These are phyloP conservation scores for Glonium stellatum DNA, from an alignment of 495 filamentous ascomycete species.

Conservation along the genomic window DNA sequence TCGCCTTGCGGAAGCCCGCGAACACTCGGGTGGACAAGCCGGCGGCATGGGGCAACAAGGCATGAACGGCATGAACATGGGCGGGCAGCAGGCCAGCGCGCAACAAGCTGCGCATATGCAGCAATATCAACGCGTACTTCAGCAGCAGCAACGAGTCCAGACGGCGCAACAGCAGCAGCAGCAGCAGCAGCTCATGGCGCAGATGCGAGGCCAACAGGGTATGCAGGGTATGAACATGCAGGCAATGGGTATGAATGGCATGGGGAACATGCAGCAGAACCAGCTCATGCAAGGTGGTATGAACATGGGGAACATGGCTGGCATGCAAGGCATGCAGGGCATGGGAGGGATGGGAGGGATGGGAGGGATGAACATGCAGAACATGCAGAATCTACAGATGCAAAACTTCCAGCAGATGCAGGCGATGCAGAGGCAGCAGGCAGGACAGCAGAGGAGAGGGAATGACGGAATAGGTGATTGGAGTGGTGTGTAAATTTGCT, in stretches of 20 bases:
- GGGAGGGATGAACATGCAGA: not conserved
- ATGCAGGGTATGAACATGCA: conserved; percentile 13
- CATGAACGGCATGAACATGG: conserved; percentile 34
- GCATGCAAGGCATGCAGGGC: not conserved
- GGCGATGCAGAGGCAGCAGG: conserved; percentile 1
- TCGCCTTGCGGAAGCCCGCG: not conserved
- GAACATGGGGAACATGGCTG: conserved; percentile 3
- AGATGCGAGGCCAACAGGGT: conserved; percentile 14
- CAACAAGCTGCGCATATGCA: conserved; percentile 44
- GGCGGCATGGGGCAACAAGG: not conserved
- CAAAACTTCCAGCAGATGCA: no score
- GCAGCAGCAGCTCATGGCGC: conserved; percentile 10
- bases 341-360: not conserved
- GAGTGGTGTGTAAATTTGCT: not conserved
- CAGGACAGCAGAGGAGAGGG: not conserved
- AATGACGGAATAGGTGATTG: not conserved
- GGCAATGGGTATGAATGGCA: conserved; percentile 8
- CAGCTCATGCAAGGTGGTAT: conserved; percentile 5
- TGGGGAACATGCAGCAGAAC: not conserved
- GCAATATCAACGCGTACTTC: not conserved
- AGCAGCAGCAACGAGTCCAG: conserved; percentile 20
- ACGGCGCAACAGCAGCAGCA: conserved; percentile 28
- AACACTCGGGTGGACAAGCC: not conserved
- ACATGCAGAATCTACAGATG: conserved; percentile 14
- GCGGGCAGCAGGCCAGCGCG: conserved; percentile 34